Percentiles rank a stretch among this genome's conserved stretches.
These are phyloP conservation scores for Pycnococcus provasolii DNA, from an alignment of 139 green algal species.

Conservation along the genomic window DNA sequence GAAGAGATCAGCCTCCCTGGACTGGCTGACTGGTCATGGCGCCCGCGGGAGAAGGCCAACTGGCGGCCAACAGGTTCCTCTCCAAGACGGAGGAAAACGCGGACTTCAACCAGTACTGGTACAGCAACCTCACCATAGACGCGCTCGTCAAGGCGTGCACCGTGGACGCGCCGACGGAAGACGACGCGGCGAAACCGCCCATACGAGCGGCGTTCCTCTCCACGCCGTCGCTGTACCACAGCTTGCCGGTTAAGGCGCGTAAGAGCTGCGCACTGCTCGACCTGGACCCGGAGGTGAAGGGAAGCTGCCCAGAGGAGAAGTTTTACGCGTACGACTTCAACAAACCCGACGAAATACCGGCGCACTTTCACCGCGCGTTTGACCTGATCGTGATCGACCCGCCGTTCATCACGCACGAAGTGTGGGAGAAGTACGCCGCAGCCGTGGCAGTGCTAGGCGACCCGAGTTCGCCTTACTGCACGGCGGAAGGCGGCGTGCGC, in stretches of 20 bases:
- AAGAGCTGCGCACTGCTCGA: slow-evolving; percentile 7
- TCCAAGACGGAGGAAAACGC: slow-evolving; percentile 32
- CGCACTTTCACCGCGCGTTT: slow-evolving; percentile 42
- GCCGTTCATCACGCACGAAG: slow-evolving; percentile 61
- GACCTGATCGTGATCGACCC: slow-evolving; percentile 55
- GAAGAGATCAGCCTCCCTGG: no score
- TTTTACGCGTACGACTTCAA: slow-evolving; percentile 51
- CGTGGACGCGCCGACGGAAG: slow-evolving; percentile 31
- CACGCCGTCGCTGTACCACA: slow-evolving; percentile 54
- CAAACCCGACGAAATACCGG: slow-evolving; percentile 39
- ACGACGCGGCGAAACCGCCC: background rate
- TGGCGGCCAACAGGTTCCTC: slow-evolving; percentile 6
- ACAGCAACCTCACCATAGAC: slow-evolving; percentile 34
- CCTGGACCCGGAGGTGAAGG: slow-evolving; percentile 35
- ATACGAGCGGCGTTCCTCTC: slow-evolving; percentile 41
- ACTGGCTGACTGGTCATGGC: no score
- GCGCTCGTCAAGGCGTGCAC: slow-evolving; percentile 25
- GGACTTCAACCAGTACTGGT: slow-evolving; percentile 56
- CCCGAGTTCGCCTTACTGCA: no score
- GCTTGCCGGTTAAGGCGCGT: background rate
- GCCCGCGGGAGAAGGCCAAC: no score
- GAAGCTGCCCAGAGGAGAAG: no score
- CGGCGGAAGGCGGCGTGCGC: slow-evolving; percentile 14
- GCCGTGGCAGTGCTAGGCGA: slow-evolving; percentile 11
- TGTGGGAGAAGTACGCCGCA: slow-evolving; percentile 53